These are phyloP conservation scores for Cutaneotrichosporon sp. DNA, from an alignment of 1,284 basidiomycete genomes.

Conservation along the genomic window DNA sequence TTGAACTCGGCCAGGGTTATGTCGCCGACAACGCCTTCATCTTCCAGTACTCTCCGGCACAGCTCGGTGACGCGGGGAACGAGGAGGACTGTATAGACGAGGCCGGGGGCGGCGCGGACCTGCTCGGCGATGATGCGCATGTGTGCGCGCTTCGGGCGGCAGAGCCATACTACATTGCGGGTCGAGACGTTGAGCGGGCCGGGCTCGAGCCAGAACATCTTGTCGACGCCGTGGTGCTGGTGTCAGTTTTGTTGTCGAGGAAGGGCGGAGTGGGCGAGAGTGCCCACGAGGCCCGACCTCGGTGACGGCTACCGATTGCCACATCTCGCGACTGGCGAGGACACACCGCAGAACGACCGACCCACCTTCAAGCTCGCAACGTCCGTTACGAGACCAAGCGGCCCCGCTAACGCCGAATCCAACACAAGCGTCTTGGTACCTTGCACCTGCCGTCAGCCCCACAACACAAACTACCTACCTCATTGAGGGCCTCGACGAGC, in stretches of 20 bases:
- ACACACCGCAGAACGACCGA: constrained; percentile 1
- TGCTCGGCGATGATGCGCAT: constrained; percentile 79
- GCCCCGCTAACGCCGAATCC: constrained; percentile 82
- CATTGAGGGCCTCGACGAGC: constrained; percentile 76
- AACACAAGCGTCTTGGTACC: constrained; percentile 95
- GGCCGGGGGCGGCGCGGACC: constrained; percentile 23
- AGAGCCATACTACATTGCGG: constrained; percentile 89
- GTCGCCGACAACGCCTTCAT: constrained; percentile 88
- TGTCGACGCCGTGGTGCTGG: constrained; percentile 96
- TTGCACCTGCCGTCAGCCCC: constrained; percentile 63
- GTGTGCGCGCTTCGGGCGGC: constrained; percentile 78
- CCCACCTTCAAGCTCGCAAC: constrained; percentile 83
- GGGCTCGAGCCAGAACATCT: constrained; percentile 98
- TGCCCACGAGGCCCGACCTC: not conserved
- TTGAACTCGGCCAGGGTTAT: constrained; percentile 81
- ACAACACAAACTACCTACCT: constrained; percentile 58
- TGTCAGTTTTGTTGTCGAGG: not conserved
- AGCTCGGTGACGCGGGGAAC: constrained; percentile 86
- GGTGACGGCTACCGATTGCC: too few relatives aligned
- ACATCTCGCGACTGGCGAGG: too few relatives aligned
- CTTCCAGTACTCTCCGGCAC: constrained; percentile 77
- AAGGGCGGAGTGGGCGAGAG: too few relatives aligned
- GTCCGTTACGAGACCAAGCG: constrained; percentile 88
- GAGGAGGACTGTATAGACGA: constrained; percentile 79
- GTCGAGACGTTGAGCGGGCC: constrained; percentile 80